Base-by-base conservation (phyloP, 345 rosid species). In the Trapa incisa region DNA sequence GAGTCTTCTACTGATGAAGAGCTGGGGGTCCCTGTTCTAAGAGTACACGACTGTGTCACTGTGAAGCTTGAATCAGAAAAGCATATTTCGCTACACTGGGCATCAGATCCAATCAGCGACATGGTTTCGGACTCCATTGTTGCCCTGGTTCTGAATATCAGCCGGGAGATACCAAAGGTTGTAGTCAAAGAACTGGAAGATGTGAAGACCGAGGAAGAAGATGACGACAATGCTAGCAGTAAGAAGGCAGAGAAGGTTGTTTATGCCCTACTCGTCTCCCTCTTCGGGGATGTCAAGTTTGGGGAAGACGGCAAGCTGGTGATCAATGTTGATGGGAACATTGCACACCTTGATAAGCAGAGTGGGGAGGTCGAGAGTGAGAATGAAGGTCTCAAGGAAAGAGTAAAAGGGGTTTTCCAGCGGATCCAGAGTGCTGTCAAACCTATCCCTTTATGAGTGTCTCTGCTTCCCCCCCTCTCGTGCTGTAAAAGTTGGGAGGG, bases 111-210 rank as follows among this genome's bases (percentile, higher is more conserved):
- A 0, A 80, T 90, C 73, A 82, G 90, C 33, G 98, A 93, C 79
- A 93, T 90, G 94, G 94, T 93, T 36, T 88, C 97, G 2, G 98
- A 93, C 70, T 93, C 97, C 13, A 53, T 88, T 63, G 94, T 90
- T 63, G 98, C 98, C 54, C 71, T 93, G 69, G 86, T 88, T 73
- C 78, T 88, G 71, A 90, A 88, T 73, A 79, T 90, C 68, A 87
- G 84, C 71, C 78, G 43, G 43, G 43, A 41, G 43, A 41, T 41
- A 41, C 43, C 96, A 1, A 93, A 85, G 86, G 80, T 92, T 11
- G 75, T 82, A 29, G 81, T 80, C 0, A 22, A 22, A 22, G 91
- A 85, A 64, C 65, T 85, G 22, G 98, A 87, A 35, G 83, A 71
- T 7, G 67, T 73, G 3, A 87, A 85, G 73, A 75, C 88, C 0